Evolutionary conservation across 2,329 filamentous ascomycete genomes (phyloP).

Genomic region (Didymella lethalis): DNA sequence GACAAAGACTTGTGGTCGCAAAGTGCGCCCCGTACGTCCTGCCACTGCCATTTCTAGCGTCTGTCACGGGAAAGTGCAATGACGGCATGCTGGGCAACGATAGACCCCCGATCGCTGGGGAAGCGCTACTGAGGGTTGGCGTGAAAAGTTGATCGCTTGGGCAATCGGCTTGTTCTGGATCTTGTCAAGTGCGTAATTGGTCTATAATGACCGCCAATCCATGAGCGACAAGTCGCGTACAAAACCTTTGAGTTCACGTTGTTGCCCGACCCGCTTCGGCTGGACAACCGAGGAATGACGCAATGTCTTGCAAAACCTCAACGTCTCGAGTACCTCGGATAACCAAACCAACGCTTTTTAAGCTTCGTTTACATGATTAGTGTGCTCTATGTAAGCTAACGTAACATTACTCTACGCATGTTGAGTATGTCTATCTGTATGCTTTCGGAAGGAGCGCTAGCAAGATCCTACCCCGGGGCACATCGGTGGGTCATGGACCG

Average conservation of each 20-base stretch:
- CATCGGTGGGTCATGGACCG: constrained; percentile 13
- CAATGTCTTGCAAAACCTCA: constrained; percentile 5
- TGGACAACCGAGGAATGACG: constrained; percentile 16
- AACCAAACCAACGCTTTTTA: background rate
- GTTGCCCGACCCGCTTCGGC: constrained; percentile 10
- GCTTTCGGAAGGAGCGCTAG: constrained; percentile 27
- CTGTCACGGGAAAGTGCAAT: constrained; percentile 24
- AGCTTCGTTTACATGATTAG: background rate
- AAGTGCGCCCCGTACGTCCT: constrained; percentile 1
- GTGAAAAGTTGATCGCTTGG: constrained; percentile 11
- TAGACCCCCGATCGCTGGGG: constrained; percentile 27
- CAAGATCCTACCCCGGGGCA: background rate
- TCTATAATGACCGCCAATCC: background rate
- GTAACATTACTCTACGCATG: background rate
- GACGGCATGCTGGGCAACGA: constrained; percentile 24
- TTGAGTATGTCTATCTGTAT: constrained; percentile 10
- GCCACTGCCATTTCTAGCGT: constrained; percentile 13
- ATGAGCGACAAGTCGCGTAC: background rate
- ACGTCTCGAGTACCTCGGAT: background rate
- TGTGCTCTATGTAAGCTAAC: too few relatives aligned
- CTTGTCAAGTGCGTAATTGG: constrained; percentile 3
- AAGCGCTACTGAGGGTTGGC: constrained; percentile 17
- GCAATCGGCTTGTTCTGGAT: constrained; percentile 9
- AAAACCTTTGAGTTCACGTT: constrained; percentile 2
- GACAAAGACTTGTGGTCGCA: background rate